phyloP scores from a whole-genome alignment of 2,329 filamentous ascomycete species.

The Malbranchea zuffiana region DNA sequence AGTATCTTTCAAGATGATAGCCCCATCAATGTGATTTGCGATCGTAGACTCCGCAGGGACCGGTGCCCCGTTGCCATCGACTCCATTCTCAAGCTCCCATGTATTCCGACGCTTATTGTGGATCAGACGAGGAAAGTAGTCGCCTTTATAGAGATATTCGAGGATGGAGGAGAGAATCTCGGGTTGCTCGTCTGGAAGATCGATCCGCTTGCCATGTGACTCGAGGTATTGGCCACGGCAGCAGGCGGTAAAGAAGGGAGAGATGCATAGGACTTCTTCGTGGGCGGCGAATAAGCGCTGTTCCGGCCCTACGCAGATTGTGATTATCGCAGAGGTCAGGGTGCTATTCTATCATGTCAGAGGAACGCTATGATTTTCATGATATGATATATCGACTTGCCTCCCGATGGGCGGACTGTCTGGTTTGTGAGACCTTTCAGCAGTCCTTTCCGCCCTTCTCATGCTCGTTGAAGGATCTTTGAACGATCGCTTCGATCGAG shows the following conservation, averaged over 20 bases:
- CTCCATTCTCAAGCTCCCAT: constrained; percentile 66
- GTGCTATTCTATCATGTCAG: constrained; percentile 35
- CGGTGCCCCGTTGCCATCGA: constrained; percentile 29
- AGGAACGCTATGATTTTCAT: too few species aligned
- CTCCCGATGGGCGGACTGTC: constrained; percentile 26
- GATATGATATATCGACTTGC: too few species aligned
- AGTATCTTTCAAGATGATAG: constrained; percentile 72
- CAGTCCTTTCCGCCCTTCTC: constrained; percentile 21
- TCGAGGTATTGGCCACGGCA: constrained; percentile 55
- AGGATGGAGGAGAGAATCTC: constrained; percentile 84
- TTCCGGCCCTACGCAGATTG: constrained; percentile 66
- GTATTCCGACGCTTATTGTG: constrained; percentile 71
- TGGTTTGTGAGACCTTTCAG: constrained; percentile 18
- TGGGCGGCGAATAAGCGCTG: constrained; percentile 85
- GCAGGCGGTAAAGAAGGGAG: constrained; percentile 63
- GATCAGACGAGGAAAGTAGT: constrained; percentile 74
- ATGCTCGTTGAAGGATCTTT: constrained; percentile 18
- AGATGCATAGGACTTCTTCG: constrained; percentile 68
- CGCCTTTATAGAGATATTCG: constrained; percentile 87
- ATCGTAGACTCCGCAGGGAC: constrained; percentile 49
- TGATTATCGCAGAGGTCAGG: constrained; percentile 60
- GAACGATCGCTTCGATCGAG: constrained; percentile 20
- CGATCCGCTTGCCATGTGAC: constrained; percentile 55
- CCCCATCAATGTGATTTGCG: constrained; percentile 53
- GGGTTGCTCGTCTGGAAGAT: constrained; percentile 73